Conservation (phyloP, 352 stramenopile genomes). For the Peronospora destructor region DNA sequence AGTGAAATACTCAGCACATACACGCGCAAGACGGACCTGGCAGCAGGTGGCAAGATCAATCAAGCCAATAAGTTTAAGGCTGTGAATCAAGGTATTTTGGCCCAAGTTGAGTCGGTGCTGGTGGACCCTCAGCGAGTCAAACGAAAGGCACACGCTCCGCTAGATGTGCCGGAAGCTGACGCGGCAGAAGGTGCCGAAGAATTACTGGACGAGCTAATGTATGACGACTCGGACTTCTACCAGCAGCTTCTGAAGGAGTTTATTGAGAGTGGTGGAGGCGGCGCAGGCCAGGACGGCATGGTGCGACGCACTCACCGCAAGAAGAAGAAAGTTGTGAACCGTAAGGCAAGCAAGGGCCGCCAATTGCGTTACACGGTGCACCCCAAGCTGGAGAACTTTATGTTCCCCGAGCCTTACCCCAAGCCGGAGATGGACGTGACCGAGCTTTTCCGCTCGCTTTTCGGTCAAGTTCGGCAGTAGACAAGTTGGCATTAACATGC, state of each 20-base stretch:
- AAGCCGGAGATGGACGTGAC: slow-evolving; percentile 73
- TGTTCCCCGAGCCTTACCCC: slow-evolving; percentile 81
- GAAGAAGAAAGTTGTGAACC: slow-evolving; percentile 85
- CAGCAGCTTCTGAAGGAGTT: slow-evolving; percentile 87
- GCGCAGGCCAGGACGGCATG: slow-evolving; percentile 42
- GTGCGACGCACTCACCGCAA: slow-evolving; percentile 62
- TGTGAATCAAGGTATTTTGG: slow-evolving; percentile 82
- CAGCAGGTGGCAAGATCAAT: slow-evolving; percentile 38
- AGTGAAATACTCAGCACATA: slow-evolving; percentile 78
- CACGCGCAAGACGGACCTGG: slow-evolving; percentile 65
- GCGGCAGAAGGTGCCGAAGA: slow-evolving; percentile 36
- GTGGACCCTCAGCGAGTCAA: slow-evolving; percentile 77
- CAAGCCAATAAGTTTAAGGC: slow-evolving; percentile 85
- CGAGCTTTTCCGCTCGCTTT: slow-evolving; percentile 82
- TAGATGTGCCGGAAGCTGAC: slow-evolving; percentile 32
- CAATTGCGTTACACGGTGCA: slow-evolving; percentile 79
- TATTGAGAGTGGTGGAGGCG: slow-evolving; percentile 63
- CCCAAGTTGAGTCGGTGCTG: slow-evolving; percentile 79
- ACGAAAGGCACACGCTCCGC: slow-evolving; percentile 68
- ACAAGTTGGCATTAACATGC: slow-evolving; percentile 8
- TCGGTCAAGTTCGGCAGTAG: slow-evolving; percentile 53
- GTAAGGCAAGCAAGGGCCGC: slow-evolving; percentile 82
- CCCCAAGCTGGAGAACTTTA: slow-evolving; percentile 87
- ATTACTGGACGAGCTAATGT: slow-evolving; percentile 74
- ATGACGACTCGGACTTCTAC: slow-evolving; percentile 85